phyloP scores from a whole-genome alignment of 1,284 basidiomycete genomes.

The Tetrapyrgos nigripes region DNA sequence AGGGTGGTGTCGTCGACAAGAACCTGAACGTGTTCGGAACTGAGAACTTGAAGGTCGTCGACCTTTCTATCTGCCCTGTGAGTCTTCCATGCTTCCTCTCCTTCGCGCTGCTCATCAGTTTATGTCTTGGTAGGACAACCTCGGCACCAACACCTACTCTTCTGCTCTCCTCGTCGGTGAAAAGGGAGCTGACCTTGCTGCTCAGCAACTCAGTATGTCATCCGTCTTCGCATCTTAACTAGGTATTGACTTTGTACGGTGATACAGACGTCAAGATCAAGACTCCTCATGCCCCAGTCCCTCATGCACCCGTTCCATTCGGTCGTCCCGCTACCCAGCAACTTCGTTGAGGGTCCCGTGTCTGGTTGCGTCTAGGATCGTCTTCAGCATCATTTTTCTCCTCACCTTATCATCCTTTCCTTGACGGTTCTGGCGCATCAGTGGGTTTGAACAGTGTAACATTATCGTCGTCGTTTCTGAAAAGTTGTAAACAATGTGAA shows the following conservation, averaged over 20 bases:
- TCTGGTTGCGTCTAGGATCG: neutral
- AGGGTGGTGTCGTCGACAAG: slow-evolving; percentile 80
- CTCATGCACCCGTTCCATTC: slow-evolving; percentile 68
- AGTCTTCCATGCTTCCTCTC: slow-evolving; percentile 23
- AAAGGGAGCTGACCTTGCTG: slow-evolving; percentile 67
- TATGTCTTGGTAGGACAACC: slow-evolving; percentile 55
- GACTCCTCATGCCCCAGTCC: slow-evolving; percentile 69
- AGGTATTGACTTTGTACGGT: neutral
- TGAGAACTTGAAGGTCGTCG: slow-evolving; percentile 70
- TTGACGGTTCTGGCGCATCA: no score
- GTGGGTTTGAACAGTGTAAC: no score
- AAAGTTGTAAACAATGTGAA: no score
- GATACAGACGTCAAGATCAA: slow-evolving; percentile 62
- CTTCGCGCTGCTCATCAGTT: neutral
- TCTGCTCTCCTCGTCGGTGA: slow-evolving; percentile 72
- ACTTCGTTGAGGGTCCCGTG: slow-evolving; percentile 41
- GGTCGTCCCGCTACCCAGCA: slow-evolving; percentile 61
- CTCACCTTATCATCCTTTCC: no score
- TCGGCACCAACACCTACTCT: slow-evolving; percentile 77
- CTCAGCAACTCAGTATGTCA: slow-evolving; percentile 66
- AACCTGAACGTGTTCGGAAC: slow-evolving; percentile 77
- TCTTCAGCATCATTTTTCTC: no score
- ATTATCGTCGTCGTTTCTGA: no score
- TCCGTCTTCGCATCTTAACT: neutral
- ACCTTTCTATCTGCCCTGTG: slow-evolving; percentile 74